These are phyloP conservation scores for Sporothrix schenckii DNA, from an alignment of 2,329 filamentous ascomycete species.

Conservation along the genomic window DNA sequence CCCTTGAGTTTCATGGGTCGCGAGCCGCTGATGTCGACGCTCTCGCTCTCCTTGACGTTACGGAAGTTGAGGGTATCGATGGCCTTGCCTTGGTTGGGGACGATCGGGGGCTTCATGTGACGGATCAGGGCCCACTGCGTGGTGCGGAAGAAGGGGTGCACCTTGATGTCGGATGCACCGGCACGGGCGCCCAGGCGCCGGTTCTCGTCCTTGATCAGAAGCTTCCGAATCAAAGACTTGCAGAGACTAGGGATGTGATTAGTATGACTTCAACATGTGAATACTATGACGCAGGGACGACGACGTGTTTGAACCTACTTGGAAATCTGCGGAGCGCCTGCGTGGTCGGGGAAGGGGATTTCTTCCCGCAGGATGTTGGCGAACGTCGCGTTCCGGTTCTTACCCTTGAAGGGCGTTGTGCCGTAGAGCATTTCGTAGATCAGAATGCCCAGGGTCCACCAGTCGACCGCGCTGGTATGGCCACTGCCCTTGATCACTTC, in stretches of 20 bases:
- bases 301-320: constrained; percentile 65
- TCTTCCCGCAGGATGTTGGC: constrained; percentile 96
- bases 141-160: constrained; percentile 90
- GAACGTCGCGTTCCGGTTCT: constrained; percentile 97
- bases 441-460: constrained; percentile 97
- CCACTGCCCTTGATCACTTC: constrained; percentile 99
- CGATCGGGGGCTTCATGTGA: constrained; percentile 97
- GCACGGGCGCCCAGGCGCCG: constrained; percentile 89
- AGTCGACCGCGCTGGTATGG: constrained; percentile 97
- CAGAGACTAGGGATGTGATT: constrained; percentile 66
- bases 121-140: constrained; percentile 97
- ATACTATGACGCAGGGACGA: not conserved
- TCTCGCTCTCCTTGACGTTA: constrained; percentile 96
- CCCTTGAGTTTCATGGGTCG: constrained; percentile 64
- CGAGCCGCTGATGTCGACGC: constrained; percentile 77
- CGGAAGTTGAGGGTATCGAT: constrained; percentile 96
- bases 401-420: constrained; percentile 98
- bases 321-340: constrained; percentile 80
- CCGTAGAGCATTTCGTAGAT: constrained; percentile 99
- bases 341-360: constrained; percentile 90
- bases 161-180: constrained; percentile 95
- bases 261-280: constrained; percentile 20
- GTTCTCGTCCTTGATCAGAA: constrained; percentile 97
- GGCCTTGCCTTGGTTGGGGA: constrained; percentile 85
- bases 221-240: constrained; percentile 93